A percentile compares a stretch with the other conserved stretches of the same genome.
Evolutionary conservation across 2,329 filamentous ascomycete species (phyloP).

Genomic region (Fonsecaea monophora): DNA sequence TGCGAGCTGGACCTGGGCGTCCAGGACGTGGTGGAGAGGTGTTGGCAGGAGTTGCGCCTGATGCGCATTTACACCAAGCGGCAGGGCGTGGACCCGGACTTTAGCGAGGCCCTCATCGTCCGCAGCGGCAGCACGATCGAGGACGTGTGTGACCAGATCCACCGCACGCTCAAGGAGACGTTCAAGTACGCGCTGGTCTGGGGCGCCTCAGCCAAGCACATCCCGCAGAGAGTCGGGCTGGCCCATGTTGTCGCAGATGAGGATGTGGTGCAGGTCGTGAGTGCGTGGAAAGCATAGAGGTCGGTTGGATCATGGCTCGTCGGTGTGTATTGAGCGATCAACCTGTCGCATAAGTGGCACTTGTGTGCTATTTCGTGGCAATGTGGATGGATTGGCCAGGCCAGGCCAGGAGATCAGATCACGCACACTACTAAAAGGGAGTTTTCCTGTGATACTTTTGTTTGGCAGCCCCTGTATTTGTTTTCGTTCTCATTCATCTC

Average conservation of each 20-base stretch:
- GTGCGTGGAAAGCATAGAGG: constrained; percentile 42
- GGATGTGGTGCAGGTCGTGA: constrained; percentile 71
- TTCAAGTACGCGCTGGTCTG: constrained; percentile 99
- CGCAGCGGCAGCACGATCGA: constrained; percentile 86
- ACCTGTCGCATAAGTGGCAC: too few species aligned
- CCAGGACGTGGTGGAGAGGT: constrained; percentile 89
- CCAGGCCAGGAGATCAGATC: too few species aligned
- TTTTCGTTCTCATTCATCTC: constrained; percentile 26
- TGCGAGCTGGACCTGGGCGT: constrained; percentile 96
- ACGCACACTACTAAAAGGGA: not conserved
- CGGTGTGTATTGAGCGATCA: not conserved
- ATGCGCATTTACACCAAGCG: constrained; percentile 96
- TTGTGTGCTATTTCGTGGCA: not conserved
- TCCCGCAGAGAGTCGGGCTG: constrained; percentile 91
- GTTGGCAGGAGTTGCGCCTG: constrained; percentile 89
- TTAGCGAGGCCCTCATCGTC: constrained; percentile 90
- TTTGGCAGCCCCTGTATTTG: not conserved
- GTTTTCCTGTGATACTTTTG: not conserved
- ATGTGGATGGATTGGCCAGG: not conserved
- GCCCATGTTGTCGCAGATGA: constrained; percentile 76
- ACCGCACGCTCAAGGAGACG: constrained; percentile 92
- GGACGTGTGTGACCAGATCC: constrained; percentile 95
- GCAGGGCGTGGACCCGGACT: constrained; percentile 88
- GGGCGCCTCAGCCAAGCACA: constrained; percentile 93
- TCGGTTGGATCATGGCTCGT: not conserved